Conservation (phyloP, 768 basidiomycete species). For the Hebeloma cylindrosporum region DNA sequence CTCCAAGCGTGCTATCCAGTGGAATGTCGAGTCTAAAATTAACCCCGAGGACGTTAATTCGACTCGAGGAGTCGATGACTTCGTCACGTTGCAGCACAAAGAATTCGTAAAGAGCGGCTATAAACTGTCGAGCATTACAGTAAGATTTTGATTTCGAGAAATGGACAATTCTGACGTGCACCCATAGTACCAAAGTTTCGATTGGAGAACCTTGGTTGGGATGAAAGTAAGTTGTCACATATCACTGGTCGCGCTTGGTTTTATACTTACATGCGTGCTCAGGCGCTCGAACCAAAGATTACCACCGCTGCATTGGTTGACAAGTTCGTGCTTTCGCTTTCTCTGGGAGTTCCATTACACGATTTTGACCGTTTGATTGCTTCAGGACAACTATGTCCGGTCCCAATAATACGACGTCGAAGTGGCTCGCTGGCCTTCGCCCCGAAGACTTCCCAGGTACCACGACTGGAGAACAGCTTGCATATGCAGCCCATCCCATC, state of each 20-base stretch:
- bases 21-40: conserved; percentile 83
- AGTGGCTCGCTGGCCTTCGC: conserved; percentile 70
- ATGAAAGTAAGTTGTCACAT: conserved; percentile 67
- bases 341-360: neutral
- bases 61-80: conserved; percentile 56
- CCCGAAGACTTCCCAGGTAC: conserved; percentile 64
- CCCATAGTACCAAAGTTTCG: conserved; percentile 73
- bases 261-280: conserved; percentile 1
- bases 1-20: conserved; percentile 55
- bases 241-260: neutral
- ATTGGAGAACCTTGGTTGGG: conserved; percentile 72
- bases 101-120: conserved; percentile 62
- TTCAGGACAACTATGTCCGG: conserved; percentile 41
- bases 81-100: conserved; percentile 61
- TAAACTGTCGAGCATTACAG: conserved; percentile 57
- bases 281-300: conserved; percentile 58
- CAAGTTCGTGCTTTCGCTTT: conserved; percentile 41
- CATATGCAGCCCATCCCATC: conserved; percentile 66
- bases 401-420: conserved; percentile 46
- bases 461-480: conserved; percentile 56
- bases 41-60: conserved; percentile 52
- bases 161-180: neutral
- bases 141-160: conserved; percentile 21
- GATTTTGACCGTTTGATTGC: neutral
- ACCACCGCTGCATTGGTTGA: conserved; percentile 65